Evolutionary conservation across 2,329 filamentous ascomycete genomes (phyloP), one percentile per base, ranked within the genome.

Genomic region (Fusarium pseudograminearum): DNA sequence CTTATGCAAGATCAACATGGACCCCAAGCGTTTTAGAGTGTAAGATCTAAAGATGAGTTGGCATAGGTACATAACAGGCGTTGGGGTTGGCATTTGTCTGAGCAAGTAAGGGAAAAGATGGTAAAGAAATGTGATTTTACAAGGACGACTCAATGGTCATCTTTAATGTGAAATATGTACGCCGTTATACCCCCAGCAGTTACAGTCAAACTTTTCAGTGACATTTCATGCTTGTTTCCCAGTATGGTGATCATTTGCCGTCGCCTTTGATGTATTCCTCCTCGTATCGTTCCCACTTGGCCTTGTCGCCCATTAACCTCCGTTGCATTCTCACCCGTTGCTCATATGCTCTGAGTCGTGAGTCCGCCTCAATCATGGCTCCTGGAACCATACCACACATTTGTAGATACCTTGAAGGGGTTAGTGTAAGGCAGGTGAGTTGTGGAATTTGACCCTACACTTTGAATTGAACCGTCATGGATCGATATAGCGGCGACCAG

Each of bases 1-100:
- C 74, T 84, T 99, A 59, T 96, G 93, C 83, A 97, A 92, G 84
- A 90, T 98, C 79, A 98, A 98, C 80, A 98, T 99, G 95, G 93
- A 97, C 76, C 92, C 93, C 5, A 90, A 92, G 78, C 86, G 91
- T 65, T 98, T 98, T 77, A 84, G 85, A 72, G 68, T 76, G 40
- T 60, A 78, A 50, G 36, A 42, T 40, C 30, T 34, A 42, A 33
- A 51, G 26, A 54, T 24, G 51, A 47, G 40, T 61, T n/a, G 30
- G 24, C 36, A 61, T 54, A 34, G 45, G 41, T 53, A 51, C 67
- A 67, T 68, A 44, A 41, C 28, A 58, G 68, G 68, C 68, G 65
- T 71, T 61, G 64, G 68, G 62, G 64, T 71, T 66, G 56, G 58
- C 53, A 65, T 71, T 57, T 71, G 50, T 31, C 58, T 54, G 47